Evolutionary conservation across 2,329 filamentous ascomycete genomes (phyloP), one percentile per base, ranked within the genome.

Genomic region (Calonectria multiphialidica): DNA sequence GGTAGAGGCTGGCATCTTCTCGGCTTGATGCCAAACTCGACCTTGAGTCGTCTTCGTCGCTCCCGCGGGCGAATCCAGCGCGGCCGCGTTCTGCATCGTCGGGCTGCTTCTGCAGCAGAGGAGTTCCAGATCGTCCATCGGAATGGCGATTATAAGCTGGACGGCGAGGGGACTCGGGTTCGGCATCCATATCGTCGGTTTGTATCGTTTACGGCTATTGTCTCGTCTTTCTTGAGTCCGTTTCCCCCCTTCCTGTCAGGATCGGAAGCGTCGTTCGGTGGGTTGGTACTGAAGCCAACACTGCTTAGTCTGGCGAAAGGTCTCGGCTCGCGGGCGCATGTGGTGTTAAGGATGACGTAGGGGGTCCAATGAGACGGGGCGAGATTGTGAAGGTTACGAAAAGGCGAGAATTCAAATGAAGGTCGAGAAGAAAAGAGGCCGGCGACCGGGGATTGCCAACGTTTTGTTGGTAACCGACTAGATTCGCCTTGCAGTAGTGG

Each of bases 121-220:
- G 85, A n/a, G 81, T 81, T 21, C 78, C 84, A 23, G 85, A 85
- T 53, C 87, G 87, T 70, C 86, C 86, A 70, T 89, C 86, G 2
- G 82, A 81, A 18, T 86, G 85, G 65, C 85, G 86, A 75, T 87
- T 83, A 78, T 88, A 83, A 59, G 86, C 81, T 21, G 89, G 85
- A 74, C 87, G 85, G 74, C 81, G 84, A 62, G 53, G 53, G 53
- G 66, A 50, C 3, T 44, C 59, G 73, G 81, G 80, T 66, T 83
- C 80, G 79, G 88, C 85, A 40, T 86, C 84, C 80, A 85, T 85
- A 74, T 85, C 83, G 72, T 83, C 72, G 37, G 35, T n/a, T 75
- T 76, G 30, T 76, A 25, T 72, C 70, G 71, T 45, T 77, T 73
- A 65, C 69, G 70, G 63, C 67, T 83, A 65, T 82, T 81, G 66